Conservation (phyloP, 1,139 yeast species). For the Suhomyces kunorum region DNA sequence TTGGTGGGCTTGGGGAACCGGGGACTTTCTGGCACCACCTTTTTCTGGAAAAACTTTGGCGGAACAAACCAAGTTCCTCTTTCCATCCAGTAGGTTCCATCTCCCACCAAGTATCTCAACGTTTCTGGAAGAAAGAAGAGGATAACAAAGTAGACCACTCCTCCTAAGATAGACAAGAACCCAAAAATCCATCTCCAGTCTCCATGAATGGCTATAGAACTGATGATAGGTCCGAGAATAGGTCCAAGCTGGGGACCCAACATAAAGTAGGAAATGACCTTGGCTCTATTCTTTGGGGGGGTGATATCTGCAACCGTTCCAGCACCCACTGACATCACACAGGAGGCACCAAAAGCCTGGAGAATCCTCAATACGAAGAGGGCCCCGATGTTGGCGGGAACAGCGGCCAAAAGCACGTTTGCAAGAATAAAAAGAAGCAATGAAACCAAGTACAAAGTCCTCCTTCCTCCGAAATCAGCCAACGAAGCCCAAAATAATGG, state of each 20-base stretch:
- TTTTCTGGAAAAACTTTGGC: conserved; percentile 32
- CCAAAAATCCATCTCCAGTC: conserved; percentile 63
- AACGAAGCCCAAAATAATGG: conserved; percentile 58
- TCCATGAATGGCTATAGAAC: conserved; percentile 37
- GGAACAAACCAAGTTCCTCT: conserved; percentile 25
- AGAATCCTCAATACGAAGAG: conserved; percentile 46
- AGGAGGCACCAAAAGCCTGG: conserved; percentile 59
- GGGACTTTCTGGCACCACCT: conserved; percentile 24
- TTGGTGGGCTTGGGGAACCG: conserved; percentile 51
- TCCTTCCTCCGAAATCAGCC: conserved; percentile 62
- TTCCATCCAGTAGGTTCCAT: conserved; percentile 36
- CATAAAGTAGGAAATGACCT: conserved; percentile 55
- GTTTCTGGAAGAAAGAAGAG: conserved; percentile 55
- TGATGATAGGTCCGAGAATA: conserved; percentile 53
- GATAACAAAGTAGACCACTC: conserved; percentile 38
- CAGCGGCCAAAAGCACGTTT: conserved; percentile 47
- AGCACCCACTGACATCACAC: conserved; percentile 57
- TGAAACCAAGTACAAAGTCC: conserved; percentile 49
- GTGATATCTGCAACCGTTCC: conserved; percentile 56
- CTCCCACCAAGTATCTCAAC: conserved; percentile 55
- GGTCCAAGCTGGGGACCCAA: conserved; percentile 65
- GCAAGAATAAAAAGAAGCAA: conserved; percentile 46
- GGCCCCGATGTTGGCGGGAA: conserved; percentile 49
- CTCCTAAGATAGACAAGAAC: conserved; percentile 48
- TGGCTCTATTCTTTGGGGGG: conserved; percentile 50